Base-by-base conservation (phyloP, 345 rosid species). In the Geranium rotundifolium region DNA sequence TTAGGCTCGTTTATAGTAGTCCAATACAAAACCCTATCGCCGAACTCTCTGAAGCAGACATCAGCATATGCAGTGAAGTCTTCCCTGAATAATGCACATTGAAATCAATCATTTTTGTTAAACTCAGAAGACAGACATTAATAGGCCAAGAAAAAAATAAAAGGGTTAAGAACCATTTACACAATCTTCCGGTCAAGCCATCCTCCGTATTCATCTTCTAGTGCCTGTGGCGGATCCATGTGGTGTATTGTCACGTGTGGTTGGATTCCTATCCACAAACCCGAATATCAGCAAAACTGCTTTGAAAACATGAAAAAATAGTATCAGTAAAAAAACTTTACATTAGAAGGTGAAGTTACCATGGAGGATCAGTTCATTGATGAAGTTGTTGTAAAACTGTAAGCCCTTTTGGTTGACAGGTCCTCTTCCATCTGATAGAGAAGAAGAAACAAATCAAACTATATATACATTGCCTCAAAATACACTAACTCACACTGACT, bases 1-100 rank as follows among this genome's bases (percentile, higher is more conserved):
- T 80, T 80, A 29, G 81, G 76, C 74, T 80, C 84, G 29, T 80
- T 80, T 59, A 80, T n/a, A 37, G 84, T 80, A 17, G 77, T 65
- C 84, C 84, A 80, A 46, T 75, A n/a, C 19, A 65, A 69, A 56
- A 80, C 81, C 46, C 84, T 64, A 37, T 77, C 68, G 54, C 84
- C 84, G n/a, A 80, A 80, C 68, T 63, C 72, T 65, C 68, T 72
- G 72, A 71, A 80, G 71, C 84, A 80, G 18, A 74, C 72, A 49
- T 80, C 77, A 62, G 79, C 79, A 65, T 67, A 77, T 46, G 29
- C 64, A 50, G 73, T 61, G 61, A 74, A 80, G 60, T 80, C 79
- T 65, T 70, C 62, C 72, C 81, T 80, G 75, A 75, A 68, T 23
- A 34, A 34, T 34, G 7, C 41, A 34, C 10, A 34, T 4, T 0